Evolutionary conservation across 1,284 basidiomycete genomes (phyloP).

Genomic region (Fomes fomentarius): DNA sequence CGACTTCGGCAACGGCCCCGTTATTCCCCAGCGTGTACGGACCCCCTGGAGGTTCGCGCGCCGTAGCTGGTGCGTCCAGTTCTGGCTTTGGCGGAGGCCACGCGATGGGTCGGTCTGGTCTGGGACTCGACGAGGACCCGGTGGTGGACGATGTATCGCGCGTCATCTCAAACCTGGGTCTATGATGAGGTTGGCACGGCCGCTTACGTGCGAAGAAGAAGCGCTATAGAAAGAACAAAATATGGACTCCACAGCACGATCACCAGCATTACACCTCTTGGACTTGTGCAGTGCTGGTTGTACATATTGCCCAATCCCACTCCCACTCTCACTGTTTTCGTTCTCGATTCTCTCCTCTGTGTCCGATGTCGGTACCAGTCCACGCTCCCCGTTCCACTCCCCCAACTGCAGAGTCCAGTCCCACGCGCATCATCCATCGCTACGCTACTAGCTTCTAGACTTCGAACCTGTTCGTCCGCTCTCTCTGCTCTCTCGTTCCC

Average conservation of each 20-base stretch:
- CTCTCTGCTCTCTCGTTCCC: constrained; percentile 20
- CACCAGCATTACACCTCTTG: constrained; percentile 15
- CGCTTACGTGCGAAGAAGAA: constrained; percentile 6
- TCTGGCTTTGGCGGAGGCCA: constrained; percentile 23
- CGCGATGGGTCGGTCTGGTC: constrained; percentile 39
- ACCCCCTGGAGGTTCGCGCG: constrained; percentile 50
- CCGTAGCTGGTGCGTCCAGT: constrained; percentile 40
- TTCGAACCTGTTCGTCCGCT: constrained; percentile 24
- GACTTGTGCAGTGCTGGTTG: constrained; percentile 15
- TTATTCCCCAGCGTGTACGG: constrained; percentile 84
- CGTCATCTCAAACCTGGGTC: constrained; percentile 77
- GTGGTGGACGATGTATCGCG: constrained; percentile 75
- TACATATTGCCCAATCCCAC: constrained; percentile 17
- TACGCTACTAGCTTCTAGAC: constrained; percentile 26
- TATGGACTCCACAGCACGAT: constrained; percentile 17
- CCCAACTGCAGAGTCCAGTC: constrained; percentile 15
- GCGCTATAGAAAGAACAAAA: constrained; percentile 15
- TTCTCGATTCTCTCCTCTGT: constrained; percentile 4
- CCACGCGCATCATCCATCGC: constrained; percentile 11
- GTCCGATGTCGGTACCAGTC: not conserved
- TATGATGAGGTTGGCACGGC: constrained; percentile 40
- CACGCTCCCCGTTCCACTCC: constrained; percentile 7
- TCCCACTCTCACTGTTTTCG: constrained; percentile 5
- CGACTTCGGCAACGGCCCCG: constrained; percentile 72
- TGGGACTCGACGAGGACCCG: constrained; percentile 59